Evolutionary conservation across 148 eudicot species (phyloP), one percentile per base, ranked within the genome.

Genomic region (Beta vulgaris): DNA sequence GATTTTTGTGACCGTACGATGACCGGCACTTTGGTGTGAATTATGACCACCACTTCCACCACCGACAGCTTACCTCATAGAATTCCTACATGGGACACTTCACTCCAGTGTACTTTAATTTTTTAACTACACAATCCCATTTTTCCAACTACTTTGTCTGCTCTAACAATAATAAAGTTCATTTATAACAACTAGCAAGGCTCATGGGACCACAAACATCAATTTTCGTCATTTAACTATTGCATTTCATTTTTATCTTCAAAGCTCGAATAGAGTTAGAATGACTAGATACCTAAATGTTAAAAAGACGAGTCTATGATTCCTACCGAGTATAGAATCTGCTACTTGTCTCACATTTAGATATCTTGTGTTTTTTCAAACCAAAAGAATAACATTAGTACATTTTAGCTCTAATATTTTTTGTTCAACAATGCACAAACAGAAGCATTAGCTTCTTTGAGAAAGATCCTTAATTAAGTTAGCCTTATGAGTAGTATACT

Each of bases 11-110:
- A 72, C 21, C 76, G 81, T 82, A 58, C 62, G 7, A 69, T 51
- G 82, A 82, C 81, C 79, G 82, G 42, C 69, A 70, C 82, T 78
- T 73, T 78, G 58, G 36, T 39, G 16, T 26, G 14, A 64, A 54
- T 40, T 19, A 58, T 77, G 59, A 66, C 10, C 28, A 77, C 3
- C 35, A 66, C 10, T 18, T 70, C 3, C 35, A 77, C 46, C 60
- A 62, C 70, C 80, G 69, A 59, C 69, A 69, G 6, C 53, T 46
- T 14, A 37, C 25, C 48, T 63, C 40, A 34, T 51, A 21, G 43
- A n/a, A 61, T 10, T 40, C 6, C 75, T 28, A 25, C 23, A n/a
- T n/a, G n/a, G n/a, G n/a, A n/a, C n/a, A n/a, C n/a, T n/a, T n/a
- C n/a, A n/a, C n/a, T n/a, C n/a, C n/a, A n/a, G n/a, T n/a, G n/a